Evolutionary conservation across 495 filamentous ascomycete genomes (phyloP).

Genomic region (Penicillium ucsense): DNA sequence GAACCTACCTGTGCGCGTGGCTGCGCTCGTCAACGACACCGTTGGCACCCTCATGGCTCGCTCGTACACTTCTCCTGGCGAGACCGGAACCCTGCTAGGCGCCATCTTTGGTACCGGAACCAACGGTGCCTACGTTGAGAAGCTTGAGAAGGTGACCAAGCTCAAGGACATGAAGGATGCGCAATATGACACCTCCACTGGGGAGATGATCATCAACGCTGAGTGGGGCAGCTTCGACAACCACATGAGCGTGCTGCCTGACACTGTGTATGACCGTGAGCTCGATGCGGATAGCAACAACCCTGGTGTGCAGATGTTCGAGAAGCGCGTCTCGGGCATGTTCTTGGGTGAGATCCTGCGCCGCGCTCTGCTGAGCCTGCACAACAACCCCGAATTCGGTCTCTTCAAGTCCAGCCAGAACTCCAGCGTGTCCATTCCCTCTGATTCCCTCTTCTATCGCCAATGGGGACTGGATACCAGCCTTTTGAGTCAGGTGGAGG

Average conservation of each 20-base stretch:
- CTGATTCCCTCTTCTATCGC: conserved; percentile 55
- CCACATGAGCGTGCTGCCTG: conserved; percentile 73
- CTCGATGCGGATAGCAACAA: conserved; percentile 78
- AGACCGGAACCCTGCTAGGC: conserved; percentile 76
- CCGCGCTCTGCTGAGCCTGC: conserved; percentile 56
- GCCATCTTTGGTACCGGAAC: conserved; percentile 91
- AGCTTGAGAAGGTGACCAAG: conserved; percentile 40
- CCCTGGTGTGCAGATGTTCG: conserved; percentile 96
- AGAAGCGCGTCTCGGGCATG: conserved; percentile 97
- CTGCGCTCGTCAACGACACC: conserved; percentile 93
- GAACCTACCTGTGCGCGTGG: conserved; percentile 78
- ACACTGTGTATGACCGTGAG: conserved; percentile 69
- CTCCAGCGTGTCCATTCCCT: conserved; percentile 58
- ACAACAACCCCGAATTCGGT: conserved; percentile 48
- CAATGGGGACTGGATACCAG: conserved; percentile 88
- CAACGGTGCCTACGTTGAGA: conserved; percentile 81
- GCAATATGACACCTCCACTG: conserved; percentile 71
- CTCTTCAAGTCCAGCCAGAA: conserved; percentile 63
- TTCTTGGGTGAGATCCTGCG: conserved; percentile 93
- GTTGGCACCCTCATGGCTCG: conserved; percentile 96
- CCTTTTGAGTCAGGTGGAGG: conserved; percentile 71
- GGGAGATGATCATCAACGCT: conserved; percentile 94
- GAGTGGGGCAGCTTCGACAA: conserved; percentile 99
- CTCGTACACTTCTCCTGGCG: conserved; percentile 85
- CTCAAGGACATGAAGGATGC: conserved; percentile 33